Base-by-base conservation (phyloP, 106 monocot species). In the Apostasia ramifera region DNA sequence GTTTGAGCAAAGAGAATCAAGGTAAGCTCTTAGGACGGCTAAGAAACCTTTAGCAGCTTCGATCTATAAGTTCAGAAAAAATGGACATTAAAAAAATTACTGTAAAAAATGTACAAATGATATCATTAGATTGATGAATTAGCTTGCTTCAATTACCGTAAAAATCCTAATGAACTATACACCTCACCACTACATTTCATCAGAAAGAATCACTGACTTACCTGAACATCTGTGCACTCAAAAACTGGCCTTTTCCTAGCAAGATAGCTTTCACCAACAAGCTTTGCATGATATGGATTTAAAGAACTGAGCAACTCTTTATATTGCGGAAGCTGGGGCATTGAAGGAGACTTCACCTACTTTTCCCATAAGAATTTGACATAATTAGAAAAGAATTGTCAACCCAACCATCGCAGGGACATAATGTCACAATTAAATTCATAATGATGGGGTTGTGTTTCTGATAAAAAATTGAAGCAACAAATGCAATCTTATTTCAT, bases 41-140 rank as follows among this genome's bases (percentile, higher is more conserved):
- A 99, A 70, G 74, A 99, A 99, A 72, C 98, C 90, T 78, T 99
- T 93, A 46, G 98, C 98, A 80, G 98, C 98, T 86, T 99, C 98
- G 71, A 85, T 85, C 98, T 99, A 79, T 51, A 82, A 40, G 3
- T 41, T 12, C 39, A 63, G 40, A n/a, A 49, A 69, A 59, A 60
- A 60, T 12, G 15, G 50, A 38, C 2, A 51, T 2, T 10, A 67
- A 50, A 46, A 47, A 58, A 42, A 70, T 45, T 3, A 48, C 66
- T 11, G 61, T 41, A 70, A 38, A 42, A 12, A 8, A 13, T 5
- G 14, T 38, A 10, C 6, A 57, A 43, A 39, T 5, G 15, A 70
- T 1, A 3, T n/a, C 42, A 7, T 40, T 3, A 53, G 55, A 44
- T 2, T 61, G 7, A 15, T 47, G 44, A 54, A 8, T 13, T 2